A percentile compares a stretch with the other conserved stretches of the same genome.
phyloP scores from a whole-genome alignment of 495 filamentous ascomycete species.

The Hamigera avellanea region DNA sequence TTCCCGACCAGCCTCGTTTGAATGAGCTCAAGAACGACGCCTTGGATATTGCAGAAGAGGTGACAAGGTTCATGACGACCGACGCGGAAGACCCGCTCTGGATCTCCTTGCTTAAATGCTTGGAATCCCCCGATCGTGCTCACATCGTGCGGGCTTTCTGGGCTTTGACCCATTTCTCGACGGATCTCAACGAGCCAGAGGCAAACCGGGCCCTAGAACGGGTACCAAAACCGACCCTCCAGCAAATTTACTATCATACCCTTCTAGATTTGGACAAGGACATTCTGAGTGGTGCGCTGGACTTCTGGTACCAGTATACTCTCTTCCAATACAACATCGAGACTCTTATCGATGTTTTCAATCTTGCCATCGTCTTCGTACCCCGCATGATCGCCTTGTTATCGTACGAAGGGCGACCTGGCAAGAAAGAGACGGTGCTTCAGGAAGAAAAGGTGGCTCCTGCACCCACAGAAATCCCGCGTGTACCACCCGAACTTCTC shows the following conservation, averaged over 20 bases:
- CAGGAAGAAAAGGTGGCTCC: conserved; percentile 36
- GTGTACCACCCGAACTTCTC: conserved; percentile 64
- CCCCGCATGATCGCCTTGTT: conserved; percentile 67
- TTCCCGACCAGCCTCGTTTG: conserved; percentile 61
- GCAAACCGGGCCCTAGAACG: conserved; percentile 55
- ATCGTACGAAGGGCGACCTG: conserved; percentile 46
- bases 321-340: conserved; percentile 78
- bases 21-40: conserved; percentile 86
- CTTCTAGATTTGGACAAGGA: conserved; percentile 82
- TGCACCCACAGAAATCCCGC: conserved; percentile 52
- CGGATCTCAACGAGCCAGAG: conserved; percentile 60
- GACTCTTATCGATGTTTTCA: conserved; percentile 45
- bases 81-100: conserved; percentile 66
- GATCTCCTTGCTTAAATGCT: conserved; percentile 55
- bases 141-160: conserved; percentile 74
- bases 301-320: conserved; percentile 94
- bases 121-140: conserved; percentile 69
- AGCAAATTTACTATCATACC: conserved; percentile 65
- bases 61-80: conserved; percentile 67
- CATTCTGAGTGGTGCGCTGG: conserved; percentile 70
- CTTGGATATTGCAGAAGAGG: conserved; percentile 84
- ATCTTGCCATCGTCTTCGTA: conserved; percentile 53
- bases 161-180: conserved; percentile 78
- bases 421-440: conserved; percentile 29
- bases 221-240: conserved; percentile 52